Evolutionary conservation across 495 filamentous ascomycete genomes (phyloP), one percentile per base, ranked within the genome.

Genomic region (Apiosordaria backusii): DNA sequence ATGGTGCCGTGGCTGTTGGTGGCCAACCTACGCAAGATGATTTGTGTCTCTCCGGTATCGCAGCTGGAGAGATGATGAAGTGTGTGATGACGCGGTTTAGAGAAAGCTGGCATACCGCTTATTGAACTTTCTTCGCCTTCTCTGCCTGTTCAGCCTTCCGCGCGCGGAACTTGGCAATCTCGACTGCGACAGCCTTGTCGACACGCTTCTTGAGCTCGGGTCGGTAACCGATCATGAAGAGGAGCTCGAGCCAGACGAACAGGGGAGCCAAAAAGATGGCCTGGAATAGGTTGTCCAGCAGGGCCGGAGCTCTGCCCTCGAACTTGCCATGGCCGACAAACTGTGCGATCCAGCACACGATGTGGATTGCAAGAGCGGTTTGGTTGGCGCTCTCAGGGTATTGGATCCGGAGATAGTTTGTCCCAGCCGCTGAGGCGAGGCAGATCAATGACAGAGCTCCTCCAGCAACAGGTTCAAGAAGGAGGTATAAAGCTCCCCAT

Each of bases 201-300:
- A 97, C 84, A 50, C 95, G 84, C 59, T 84, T 82, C 79, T 91
- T 90, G 72, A 99, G 79, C 74, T 94, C 93, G 0, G 90, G 90
- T 24, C 95, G 85, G 77, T 98, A 99, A 5, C 95, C 95, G 62
- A 94, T 87, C 72, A 83, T 88, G 80, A 99, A 99, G 23, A 99
- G 80, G 19, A 96, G 79, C 81, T 99, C 94, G 74, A 99, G 89
- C 91, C 94, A 99, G 29, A 98, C 93, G 72, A 99, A 99, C 68
- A 99, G 87, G n/a, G 95, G 95, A 0, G 95, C 95, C n/a, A 98
- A 83, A 66, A 99, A 89, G 62, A 97, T 73, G 24, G 95, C 93
- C 76, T 97, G 94, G 24, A 93, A 83, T 40, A 97, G 77, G 72
- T 97, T 98, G 77, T 97, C 94, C 68, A 97, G 77, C 66, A 97